Evolutionary conservation across 2,329 filamentous ascomycete genomes (phyloP), one percentile per base, ranked within the genome.

Genomic region (Hypoxylon sp.): DNA sequence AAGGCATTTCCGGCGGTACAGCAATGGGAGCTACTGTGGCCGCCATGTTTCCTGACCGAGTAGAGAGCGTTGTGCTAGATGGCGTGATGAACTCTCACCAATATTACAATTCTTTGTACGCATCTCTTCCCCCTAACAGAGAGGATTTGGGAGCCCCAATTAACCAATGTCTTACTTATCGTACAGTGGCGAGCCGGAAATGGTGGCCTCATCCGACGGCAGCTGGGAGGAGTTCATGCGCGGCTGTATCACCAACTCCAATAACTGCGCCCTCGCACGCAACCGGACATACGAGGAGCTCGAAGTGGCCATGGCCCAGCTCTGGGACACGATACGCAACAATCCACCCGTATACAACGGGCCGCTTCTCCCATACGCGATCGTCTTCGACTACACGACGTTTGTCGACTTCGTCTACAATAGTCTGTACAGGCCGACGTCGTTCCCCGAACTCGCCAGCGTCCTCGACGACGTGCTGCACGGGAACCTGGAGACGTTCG

Each of bases 231-330:
- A 67, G 11, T 70, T 70, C 64, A 57, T 70, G 48, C 60, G 63
- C 20, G 69, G 74, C n/a, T 81, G 79, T 68, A 53, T 77, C 59
- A 72, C 71, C 14, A 67, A 56, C 51, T 73, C 74, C n/a, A 40
- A 73, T 0, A 64, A 61, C 25, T 80, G 79, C 57, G 56, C 72
- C 2, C 75, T 79, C 7, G 78, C 77, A 6, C 56, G 37, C 17
- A 70, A 71, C 40, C 75, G 76, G 25, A 80, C 79, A 0, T 76
- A 73, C 1, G 76, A 69, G 0, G 79, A 81, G 40, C 83, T 84
- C 7, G 81, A 83, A 50, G 79, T 79, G 2, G 82, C 86, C 64
- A 65, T 77, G 40, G 70, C 64, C 48, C 64, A 68, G 6, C 61
- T 77, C 0, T 70, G 79, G 51, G 71, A 77, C 1, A 59, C 57